These are phyloP conservation scores for Thuidium tamariscinum DNA, from an alignment of 225 moss, liverwort and hornwort species.

Conservation along the genomic window DNA sequence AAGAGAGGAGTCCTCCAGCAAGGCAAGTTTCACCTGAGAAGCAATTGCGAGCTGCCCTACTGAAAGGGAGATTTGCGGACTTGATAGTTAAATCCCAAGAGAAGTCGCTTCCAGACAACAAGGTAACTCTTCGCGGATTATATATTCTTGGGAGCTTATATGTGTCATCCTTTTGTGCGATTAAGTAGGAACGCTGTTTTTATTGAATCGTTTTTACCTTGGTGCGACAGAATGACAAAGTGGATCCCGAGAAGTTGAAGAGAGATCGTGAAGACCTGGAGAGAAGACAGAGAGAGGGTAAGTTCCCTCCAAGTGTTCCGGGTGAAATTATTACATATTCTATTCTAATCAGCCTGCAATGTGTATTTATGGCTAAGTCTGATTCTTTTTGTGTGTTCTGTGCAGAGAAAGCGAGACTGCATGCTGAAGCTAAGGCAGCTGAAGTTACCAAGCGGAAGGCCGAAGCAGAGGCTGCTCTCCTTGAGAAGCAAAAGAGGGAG, in stretches of 20 bases:
- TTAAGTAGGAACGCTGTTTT: neutral
- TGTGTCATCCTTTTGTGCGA: neutral
- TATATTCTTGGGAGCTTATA: neutral
- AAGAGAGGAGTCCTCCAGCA: constrained; percentile 36
- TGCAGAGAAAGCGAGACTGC: constrained; percentile 86
- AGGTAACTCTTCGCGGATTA: constrained; percentile 20
- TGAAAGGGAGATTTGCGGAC: constrained; percentile 96
- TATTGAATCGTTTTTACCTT: neutral
- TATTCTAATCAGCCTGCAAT: neutral
- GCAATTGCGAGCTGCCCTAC: constrained; percentile 68
- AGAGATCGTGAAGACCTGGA: constrained; percentile 80
- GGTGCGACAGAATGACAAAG: constrained; percentile 60
- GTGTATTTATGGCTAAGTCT: neutral
- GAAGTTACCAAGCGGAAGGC: constrained; percentile 67
- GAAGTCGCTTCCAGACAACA: constrained; percentile 77
- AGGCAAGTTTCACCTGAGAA: constrained; percentile 93
- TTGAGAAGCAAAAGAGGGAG: constrained; percentile 65
- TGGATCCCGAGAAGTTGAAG: constrained; percentile 70
- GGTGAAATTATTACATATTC: neutral
- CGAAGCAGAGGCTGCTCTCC: constrained; percentile 60
- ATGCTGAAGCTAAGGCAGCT: constrained; percentile 90
- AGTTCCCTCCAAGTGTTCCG: neutral
- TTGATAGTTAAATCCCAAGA: constrained; percentile 86
- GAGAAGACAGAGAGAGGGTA: constrained; percentile 73
- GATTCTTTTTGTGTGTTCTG: neutral